These are phyloP conservation scores for Agrocybe pediades DNA, from an alignment of 768 basidiomycete genomes.

Conservation along the genomic window DNA sequence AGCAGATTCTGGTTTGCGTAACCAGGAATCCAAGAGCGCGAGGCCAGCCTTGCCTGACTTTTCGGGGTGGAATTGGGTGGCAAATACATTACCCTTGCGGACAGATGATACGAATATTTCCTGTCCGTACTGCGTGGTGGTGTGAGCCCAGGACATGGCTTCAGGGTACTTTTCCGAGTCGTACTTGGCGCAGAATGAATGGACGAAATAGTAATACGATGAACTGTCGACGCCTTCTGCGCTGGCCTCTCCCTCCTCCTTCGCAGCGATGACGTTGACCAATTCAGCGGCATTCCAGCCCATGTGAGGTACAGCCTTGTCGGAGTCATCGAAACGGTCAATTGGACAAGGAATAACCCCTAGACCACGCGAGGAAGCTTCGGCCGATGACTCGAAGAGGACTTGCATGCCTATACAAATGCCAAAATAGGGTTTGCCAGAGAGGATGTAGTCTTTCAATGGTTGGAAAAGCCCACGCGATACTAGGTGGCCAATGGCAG, in stretches of 20 bases:
- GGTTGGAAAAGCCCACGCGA: conserved; percentile 78
- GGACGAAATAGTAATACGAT: conserved; percentile 95
- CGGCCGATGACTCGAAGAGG: conserved; percentile 85
- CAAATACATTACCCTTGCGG: conserved; percentile 83
- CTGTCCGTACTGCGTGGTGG: conserved; percentile 91
- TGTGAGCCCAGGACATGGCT: conserved; percentile 76
- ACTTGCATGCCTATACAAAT: conserved; percentile 99
- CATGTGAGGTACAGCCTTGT: conserved; percentile 96
- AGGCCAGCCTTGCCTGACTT: conserved; percentile 93
- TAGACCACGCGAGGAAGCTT: conserved; percentile 77
- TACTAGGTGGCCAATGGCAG: conserved; percentile 78
- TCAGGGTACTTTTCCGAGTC: conserved; percentile 53
- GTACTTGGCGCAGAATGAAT: conserved; percentile 89
- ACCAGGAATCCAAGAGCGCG: conserved; percentile 77
- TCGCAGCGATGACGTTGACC: conserved; percentile 37
- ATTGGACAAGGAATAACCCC: conserved; percentile 85
- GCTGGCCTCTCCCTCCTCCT: conserved; percentile 25
- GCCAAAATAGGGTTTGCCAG: conserved; percentile 92
- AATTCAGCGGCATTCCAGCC: conserved; percentile 89
- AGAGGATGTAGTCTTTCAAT: conserved; percentile 77
- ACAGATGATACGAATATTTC: conserved; percentile 89
- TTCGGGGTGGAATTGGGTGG: conserved; percentile 96
- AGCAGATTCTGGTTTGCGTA: conserved; percentile 52
- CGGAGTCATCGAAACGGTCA: conserved; percentile 62
- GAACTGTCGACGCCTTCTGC: conserved; percentile 49